These are phyloP conservation scores for Geosiphon pyriformis DNA, from an alignment of 192 early-diverging fungal genomes.

Conservation along the genomic window DNA sequence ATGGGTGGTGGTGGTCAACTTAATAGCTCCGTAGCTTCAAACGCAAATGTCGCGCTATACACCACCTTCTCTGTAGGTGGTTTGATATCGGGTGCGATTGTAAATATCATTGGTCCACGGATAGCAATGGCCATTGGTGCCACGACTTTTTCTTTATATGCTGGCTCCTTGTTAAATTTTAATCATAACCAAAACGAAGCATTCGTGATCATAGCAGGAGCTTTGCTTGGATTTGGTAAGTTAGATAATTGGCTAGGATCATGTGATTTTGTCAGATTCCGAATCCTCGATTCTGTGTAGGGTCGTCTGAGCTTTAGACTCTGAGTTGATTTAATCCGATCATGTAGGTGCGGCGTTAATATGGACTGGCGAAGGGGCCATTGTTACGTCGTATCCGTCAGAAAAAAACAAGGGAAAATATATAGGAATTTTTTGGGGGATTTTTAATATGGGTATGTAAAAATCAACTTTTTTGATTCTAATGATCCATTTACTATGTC, in stretches of 20 bases:
- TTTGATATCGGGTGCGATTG: slow-evolving; percentile 66
- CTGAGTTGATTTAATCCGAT: background rate
- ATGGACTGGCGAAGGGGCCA: slow-evolving; percentile 72
- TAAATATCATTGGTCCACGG: slow-evolving; percentile 74
- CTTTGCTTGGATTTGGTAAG: slow-evolving; percentile 65
- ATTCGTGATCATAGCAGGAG: slow-evolving; percentile 73
- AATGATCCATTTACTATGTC: no score
- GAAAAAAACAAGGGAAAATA: slow-evolving; percentile 78
- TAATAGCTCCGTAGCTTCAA: slow-evolving; percentile 52
- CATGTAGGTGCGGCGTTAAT: slow-evolving; percentile 58
- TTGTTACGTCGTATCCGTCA: slow-evolving; percentile 81
- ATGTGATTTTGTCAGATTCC: background rate
- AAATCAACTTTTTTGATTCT: no score
- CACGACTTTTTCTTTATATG: slow-evolving; percentile 68
- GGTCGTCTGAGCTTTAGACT: no score
- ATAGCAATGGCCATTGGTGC: slow-evolving; percentile 64
- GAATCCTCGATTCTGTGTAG: no score
- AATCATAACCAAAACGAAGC: slow-evolving; percentile 50
- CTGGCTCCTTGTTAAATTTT: slow-evolving; percentile 67
- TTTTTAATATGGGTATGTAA: slow-evolving; percentile 58
- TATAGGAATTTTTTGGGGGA: slow-evolving; percentile 84
- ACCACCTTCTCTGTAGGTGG: slow-evolving; percentile 74
- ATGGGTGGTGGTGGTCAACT: slow-evolving; percentile 66
- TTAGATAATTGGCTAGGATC: background rate
- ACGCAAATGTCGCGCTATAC: slow-evolving; percentile 75